phyloP scores from a whole-genome alignment of 2,329 filamentous ascomycete genomes.

The Colletotrichum truncatum region DNA sequence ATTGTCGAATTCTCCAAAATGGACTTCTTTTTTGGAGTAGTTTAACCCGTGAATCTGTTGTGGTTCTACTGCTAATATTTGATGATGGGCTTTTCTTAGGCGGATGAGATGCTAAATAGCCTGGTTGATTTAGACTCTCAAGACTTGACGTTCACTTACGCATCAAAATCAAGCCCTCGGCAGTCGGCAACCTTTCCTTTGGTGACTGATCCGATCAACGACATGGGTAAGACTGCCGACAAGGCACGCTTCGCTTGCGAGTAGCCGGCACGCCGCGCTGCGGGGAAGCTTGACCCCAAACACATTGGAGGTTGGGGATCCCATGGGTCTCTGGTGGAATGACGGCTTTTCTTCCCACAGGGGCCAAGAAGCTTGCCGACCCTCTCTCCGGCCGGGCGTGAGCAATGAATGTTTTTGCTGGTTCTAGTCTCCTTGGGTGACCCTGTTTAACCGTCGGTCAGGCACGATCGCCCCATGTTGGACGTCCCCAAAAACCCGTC shows the following conservation, averaged over 20 bases:
- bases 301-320: constrained; percentile 1
- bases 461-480: constrained; percentile 5
- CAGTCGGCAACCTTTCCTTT: not conserved
- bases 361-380: not conserved
- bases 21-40: constrained; percentile 15
- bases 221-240: constrained; percentile 4
- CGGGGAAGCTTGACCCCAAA: constrained; percentile 18
- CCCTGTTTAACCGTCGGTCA: constrained; percentile 24
- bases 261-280: constrained; percentile 1
- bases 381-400: not conserved
- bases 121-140: too few species aligned
- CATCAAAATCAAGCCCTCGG: not conserved
- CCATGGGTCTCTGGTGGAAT: not conserved
- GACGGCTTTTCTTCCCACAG: constrained; percentile 16
- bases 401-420: too few species aligned
- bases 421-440: not conserved
- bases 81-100: not conserved
- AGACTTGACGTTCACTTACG: too few species aligned
- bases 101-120: not conserved
- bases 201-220: not conserved
- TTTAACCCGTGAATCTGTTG: not conserved
- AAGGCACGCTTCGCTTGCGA: not conserved
- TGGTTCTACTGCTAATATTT: not conserved
- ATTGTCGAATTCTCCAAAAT: constrained; percentile 2
- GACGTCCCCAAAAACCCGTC: not conserved